Evolutionary conservation across 78 protist species (phyloP), one percentile per base, ranked within the genome.

Genomic region (Dictyostelium capitatum): DNA sequence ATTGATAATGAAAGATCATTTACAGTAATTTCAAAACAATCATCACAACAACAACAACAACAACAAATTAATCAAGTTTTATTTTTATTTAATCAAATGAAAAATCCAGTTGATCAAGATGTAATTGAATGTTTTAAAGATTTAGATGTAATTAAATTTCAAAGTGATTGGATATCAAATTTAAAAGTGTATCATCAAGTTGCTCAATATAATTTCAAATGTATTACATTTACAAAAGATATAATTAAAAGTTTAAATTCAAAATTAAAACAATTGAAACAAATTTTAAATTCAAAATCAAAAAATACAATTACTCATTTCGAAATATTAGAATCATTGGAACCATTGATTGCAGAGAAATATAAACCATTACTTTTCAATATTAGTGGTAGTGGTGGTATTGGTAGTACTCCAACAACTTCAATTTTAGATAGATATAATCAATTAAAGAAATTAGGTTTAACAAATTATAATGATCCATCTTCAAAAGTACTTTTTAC

Each of bases 51-150:
- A 62, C 28, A n/a, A 62, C 23, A 62, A 25, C 70, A 62, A 8
- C 28, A 5, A 67, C 75, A 67, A 3, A 43, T 47, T 17, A 43
- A 67, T 6, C 23, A 25, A 30, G 75, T 32, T 4, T 67, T 67
- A 67, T 30, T 67, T 28, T 67, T 67, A 30, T 67, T 67, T 67
- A 43, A 67, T 32, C 75, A 67, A 67, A 67, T 67, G 75, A 67
- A 67, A 0, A 23, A 67, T 15, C 50, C 47, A 32, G 37, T 67
- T 25, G n/a, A 67, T 67, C 30, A 32, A 32, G 48, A 67, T 32
- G 48, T 67, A 11, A 67, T 67, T 17, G 75, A 67, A 32, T 32
- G 48, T 67, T 67, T 67, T 17, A 30, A 67, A 67, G 25, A 19
- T 30, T 67, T 67, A 17, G 75, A 67, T 67, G 32, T 67, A 14